A percentile compares a stretch with the other conserved stretches of the same genome.
Evolutionary conservation across 2,329 filamentous ascomycete genomes (phyloP).

Genomic region (Ophidiomyces ophidiicola): DNA sequence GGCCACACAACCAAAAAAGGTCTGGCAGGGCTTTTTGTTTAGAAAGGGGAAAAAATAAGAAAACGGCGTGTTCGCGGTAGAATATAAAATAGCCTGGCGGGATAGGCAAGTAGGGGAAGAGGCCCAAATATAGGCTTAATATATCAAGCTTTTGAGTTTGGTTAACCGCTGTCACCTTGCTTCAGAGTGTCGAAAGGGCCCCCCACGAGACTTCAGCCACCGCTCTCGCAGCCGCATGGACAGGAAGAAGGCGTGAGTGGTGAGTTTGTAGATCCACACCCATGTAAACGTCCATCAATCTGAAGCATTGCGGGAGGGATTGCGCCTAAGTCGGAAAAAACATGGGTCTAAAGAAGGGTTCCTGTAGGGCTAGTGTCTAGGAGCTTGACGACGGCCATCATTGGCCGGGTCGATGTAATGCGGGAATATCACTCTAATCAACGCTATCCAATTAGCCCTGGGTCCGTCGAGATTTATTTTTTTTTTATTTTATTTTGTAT

Average conservation of each 20-base stretch:
- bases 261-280: conserved; percentile 7
- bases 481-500: too few relatives aligned
- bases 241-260: not conserved
- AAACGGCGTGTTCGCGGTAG: too few relatives aligned
- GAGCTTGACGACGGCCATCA: conserved; percentile 5
- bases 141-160: conserved; percentile 8
- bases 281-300: conserved; percentile 1
- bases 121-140: conserved; percentile 6
- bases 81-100: not conserved
- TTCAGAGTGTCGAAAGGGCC: not conserved
- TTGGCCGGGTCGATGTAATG: conserved; percentile 7
- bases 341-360: conserved; percentile 7
- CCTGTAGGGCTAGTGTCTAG: conserved; percentile 9
- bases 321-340: conserved; percentile 5
- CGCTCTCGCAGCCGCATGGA: conserved; percentile 5
- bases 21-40: not conserved
- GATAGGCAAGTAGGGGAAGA: not conserved
- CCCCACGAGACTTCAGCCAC: conserved; percentile 9
- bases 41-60: not conserved
- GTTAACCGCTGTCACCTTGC: conserved; percentile 5
- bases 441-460: conserved; percentile 9
- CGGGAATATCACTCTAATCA: conserved; percentile 8
- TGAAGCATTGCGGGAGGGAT: conserved; percentile 6
- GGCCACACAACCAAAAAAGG: not conserved
- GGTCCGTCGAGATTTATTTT: too few relatives aligned